A percentile compares a stretch with the other conserved stretches of the same genome.
Evolutionary conservation across 148 eudicot genomes (phyloP).

Genomic region (Silene latifolia): DNA sequence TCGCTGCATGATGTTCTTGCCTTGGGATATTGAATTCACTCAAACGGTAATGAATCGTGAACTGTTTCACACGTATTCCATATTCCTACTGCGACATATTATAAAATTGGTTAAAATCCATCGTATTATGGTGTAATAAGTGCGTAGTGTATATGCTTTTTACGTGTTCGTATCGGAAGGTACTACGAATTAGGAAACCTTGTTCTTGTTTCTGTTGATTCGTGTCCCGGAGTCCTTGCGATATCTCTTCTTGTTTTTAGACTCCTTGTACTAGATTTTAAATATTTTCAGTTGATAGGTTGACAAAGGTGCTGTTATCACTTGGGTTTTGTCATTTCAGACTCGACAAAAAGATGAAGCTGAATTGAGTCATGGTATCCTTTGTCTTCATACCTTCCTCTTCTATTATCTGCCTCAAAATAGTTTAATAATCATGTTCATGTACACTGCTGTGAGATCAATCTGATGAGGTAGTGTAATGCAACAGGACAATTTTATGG

Average conservation of each 20-base stretch:
- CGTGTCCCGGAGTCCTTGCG: too few relatives aligned
- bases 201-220: not conserved
- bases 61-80: too few relatives aligned
- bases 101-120: too few relatives aligned
- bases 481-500: slow-evolving; percentile 77
- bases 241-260: too few relatives aligned
- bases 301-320: slow-evolving; percentile 54
- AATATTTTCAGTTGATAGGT: slow-evolving; percentile 35
- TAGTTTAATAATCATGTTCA: not conserved
- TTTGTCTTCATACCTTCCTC: not conserved
- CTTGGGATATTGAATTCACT: too few relatives aligned
- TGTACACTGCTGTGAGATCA: not conserved
- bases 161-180: not conserved
- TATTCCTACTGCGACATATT: too few relatives aligned
- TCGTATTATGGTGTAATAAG: not conserved
- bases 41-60: too few relatives aligned
- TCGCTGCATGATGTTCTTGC: not conserved
- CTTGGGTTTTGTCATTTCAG: slow-evolving; percentile 85
- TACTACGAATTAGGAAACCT: not conserved
- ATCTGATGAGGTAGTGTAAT: slow-evolving; percentile 18
- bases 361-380: slow-evolving; percentile 43
- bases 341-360: slow-evolving; percentile 47
- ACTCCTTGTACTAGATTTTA: too few relatives aligned
- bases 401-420: not conserved
- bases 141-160: not conserved